A percentile compares a stretch with the other conserved stretches of the same genome.
Evolutionary conservation across 441 rosid genomes (phyloP).

Genomic region (Eugenia klotzschiana): DNA sequence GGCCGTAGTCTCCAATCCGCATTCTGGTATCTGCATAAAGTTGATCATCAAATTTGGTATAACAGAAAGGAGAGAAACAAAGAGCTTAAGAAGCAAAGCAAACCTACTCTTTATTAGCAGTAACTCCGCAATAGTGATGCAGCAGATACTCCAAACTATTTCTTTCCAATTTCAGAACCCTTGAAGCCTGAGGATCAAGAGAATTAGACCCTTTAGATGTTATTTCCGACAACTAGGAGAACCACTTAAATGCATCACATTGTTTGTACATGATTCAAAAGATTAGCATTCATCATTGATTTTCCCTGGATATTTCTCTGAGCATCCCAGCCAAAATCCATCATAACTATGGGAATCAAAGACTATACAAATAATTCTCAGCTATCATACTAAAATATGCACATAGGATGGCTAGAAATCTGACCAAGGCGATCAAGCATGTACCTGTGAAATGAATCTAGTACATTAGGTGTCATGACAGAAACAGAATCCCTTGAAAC

Average conservation of each 20-base stretch:
- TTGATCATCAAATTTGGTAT: constrained; percentile 4
- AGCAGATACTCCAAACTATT: constrained; percentile 80
- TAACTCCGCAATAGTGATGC: constrained; percentile 61
- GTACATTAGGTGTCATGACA: neutral
- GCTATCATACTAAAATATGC: neutral
- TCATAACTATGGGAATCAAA: neutral
- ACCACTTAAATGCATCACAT: neutral
- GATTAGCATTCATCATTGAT: neutral
- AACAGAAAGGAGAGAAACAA: neutral
- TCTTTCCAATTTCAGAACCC: constrained; percentile 77
- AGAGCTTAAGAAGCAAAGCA: neutral
- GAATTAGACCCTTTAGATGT: neutral
- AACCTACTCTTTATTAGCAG: constrained; percentile 81
- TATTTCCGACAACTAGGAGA: neutral
- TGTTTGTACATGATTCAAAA: neutral
- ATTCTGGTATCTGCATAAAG: constrained; percentile 68
- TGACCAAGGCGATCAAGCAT: neutral
- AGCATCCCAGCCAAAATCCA: neutral
- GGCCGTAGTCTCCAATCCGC: constrained; percentile 96
- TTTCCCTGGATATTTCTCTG: neutral
- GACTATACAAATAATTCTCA: neutral
- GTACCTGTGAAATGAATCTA: neutral
- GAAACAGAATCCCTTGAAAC: neutral
- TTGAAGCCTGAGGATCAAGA: constrained; percentile 54
- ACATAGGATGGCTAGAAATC: neutral